These are phyloP conservation scores for Skeletonema tropicum DNA, from an alignment of 108 stramenopile genomes.

Conservation along the genomic window DNA sequence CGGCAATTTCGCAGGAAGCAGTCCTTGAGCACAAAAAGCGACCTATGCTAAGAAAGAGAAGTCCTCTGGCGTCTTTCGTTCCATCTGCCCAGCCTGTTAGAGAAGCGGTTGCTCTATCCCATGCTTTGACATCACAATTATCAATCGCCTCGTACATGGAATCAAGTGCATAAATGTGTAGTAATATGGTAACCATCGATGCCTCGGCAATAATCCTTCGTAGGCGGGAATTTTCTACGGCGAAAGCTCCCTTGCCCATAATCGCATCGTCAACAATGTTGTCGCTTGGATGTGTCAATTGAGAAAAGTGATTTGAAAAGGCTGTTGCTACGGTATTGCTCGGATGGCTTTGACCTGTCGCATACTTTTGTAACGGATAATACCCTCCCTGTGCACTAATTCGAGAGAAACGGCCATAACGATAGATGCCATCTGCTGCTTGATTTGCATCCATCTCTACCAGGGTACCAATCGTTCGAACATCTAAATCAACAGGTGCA, in stretches of 20 bases:
- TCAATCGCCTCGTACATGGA: constrained; percentile 67
- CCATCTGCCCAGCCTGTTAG: constrained; percentile 76
- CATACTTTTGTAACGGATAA: constrained; percentile 15
- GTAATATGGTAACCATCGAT: constrained; percentile 51
- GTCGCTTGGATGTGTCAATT: background rate
- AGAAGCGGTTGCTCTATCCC: constrained; percentile 75
- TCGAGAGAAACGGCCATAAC: constrained; percentile 21
- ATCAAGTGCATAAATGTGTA: constrained; percentile 70
- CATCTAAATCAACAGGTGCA: constrained; percentile 76
- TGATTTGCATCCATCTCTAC: constrained; percentile 71
- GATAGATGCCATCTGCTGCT: constrained; percentile 69
- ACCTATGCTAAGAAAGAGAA: constrained; percentile 19
- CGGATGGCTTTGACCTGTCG: background rate
- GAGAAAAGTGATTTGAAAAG: constrained; percentile 12
- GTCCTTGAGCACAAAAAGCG: constrained; percentile 19
- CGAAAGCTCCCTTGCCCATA: constrained; percentile 42
- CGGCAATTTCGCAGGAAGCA: background rate
- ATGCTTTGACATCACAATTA: constrained; percentile 47
- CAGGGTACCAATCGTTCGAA: constrained; percentile 64
- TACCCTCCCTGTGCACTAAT: background rate
- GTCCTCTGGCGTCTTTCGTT: constrained; percentile 14
- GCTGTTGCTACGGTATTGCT: constrained; percentile 13
- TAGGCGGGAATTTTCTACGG: constrained; percentile 31
- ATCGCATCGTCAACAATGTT: constrained; percentile 43
- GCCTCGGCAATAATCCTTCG: constrained; percentile 54